Base-by-base conservation (phyloP, 441 rosid genomes). In the Gossypium gossypioides region DNA sequence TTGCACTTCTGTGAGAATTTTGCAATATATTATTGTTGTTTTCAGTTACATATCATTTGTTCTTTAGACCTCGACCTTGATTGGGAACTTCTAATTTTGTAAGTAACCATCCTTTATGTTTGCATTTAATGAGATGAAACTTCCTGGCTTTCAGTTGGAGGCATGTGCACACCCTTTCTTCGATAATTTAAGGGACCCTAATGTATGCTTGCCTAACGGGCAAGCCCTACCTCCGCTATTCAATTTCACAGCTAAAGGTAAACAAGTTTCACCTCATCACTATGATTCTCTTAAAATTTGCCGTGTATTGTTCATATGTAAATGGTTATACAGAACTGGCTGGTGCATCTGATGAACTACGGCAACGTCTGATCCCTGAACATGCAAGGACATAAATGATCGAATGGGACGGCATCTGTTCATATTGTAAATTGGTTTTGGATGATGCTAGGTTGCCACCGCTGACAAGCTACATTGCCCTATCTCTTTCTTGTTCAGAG, bases 81-180 rank as follows among this genome's bases (percentile, higher is more conserved):
- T 22, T 3, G 37, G 21, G 70, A 66, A 65, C 13, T 65, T 12
- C n/a, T 48, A 57, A 7, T 24, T 57, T n/a, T 57, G 34, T 25
- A 58, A 58, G n/a, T 58, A 58, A 4, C 37, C 40, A 12, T 15
- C 18, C 32, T 58, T 58, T 67, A 27, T 54, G 50, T 67, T 12
- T 25, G 61, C 58, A 75, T 75, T 2, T 68, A 78, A 19, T 76
- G 65, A 54, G 27, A 56, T 9, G 2, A 29, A 52, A 13, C 63
- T 24, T n/a, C 32, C 24, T 58, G 74, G 77, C 58, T 72, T 75
- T 72, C 82, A 89, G 96, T 69, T 89, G 86, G 94, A 89, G 77
- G 97, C 93, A 61, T 90, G 96, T 61, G 91, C 96, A 25, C 96
- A 87, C 69, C 88, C 90, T 10, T 92, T 82, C 88, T 89, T 92